These are phyloP conservation scores for Fusarium acutatum DNA, from an alignment of 2,329 filamentous ascomycete species.

Conservation along the genomic window DNA sequence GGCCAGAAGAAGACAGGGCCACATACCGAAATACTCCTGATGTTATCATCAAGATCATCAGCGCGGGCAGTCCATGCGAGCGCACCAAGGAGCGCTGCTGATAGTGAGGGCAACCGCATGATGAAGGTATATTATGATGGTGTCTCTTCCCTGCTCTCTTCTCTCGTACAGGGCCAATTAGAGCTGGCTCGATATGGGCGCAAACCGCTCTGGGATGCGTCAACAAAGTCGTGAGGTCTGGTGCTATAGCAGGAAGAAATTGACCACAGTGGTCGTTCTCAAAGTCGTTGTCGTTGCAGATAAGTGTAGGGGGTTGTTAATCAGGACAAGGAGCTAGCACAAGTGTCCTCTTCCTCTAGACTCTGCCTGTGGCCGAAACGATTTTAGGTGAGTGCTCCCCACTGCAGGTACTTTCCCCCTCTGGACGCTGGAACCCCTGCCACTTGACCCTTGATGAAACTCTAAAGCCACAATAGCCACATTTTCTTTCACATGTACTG, in stretches of 20 bases:
- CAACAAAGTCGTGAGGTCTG: conserved; percentile 12
- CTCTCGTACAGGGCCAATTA: conserved; percentile 28
- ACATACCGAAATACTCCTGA: conserved; percentile 62
- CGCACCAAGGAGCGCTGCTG: conserved; percentile 59
- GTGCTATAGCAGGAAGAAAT: conserved; percentile 5
- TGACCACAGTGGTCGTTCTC: conserved; percentile 32
- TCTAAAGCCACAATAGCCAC: conserved; percentile 18
- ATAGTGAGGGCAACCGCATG: conserved; percentile 59
- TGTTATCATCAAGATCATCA: conserved; percentile 55
- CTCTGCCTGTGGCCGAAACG: conserved; percentile 14
- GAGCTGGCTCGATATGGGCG: conserved; percentile 28
- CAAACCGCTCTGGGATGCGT: conserved; percentile 33
- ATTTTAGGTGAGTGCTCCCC: conserved; percentile 40
- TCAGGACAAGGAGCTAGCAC: conserved; percentile 39
- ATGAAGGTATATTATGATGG: conserved; percentile 35
- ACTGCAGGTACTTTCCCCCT: conserved; percentile 30
- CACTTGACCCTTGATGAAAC: conserved; percentile 8
- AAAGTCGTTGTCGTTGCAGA: conserved; percentile 37
- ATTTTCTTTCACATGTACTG: neutral
- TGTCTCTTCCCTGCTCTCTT: conserved; percentile 10
- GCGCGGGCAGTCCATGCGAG: conserved; percentile 61
- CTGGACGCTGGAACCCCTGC: conserved; percentile 1
- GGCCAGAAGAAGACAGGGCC: neutral
- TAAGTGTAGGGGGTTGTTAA: conserved; percentile 36
- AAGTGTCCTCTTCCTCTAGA: conserved; percentile 42